Base-by-base conservation (phyloP, 495 filamentous ascomycete genomes). In the Aspergillus egyptiacus region DNA sequence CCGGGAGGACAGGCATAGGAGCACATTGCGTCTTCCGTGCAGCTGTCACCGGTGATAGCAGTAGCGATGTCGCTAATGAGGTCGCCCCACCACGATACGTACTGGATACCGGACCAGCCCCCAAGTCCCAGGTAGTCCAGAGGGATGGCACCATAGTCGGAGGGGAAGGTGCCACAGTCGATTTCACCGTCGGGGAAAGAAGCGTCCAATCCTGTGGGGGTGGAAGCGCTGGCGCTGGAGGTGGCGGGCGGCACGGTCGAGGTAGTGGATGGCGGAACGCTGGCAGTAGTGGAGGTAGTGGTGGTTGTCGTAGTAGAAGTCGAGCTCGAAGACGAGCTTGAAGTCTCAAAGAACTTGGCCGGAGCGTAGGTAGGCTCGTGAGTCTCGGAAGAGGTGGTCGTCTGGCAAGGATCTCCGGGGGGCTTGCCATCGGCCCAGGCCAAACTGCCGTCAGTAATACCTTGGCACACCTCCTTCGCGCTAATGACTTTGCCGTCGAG, bases 1-100 rank as follows among this genome's bases (percentile, higher is more conserved):
- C 91, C 91, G 36, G 83, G 61, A 6, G 93, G 91, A 72, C 93
- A 98, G 42, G 86, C 87, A 60, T 97, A 98, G 5, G 91, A 95
- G 77, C 93, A 96, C 71, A 89, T 86, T 35, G 74, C 69, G 31
- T 81, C 83, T 7, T 72, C 62, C 19, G 54, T 63, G 67, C 89
- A 90, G 39, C 62, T 64, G 24, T 73, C 62, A 9, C 74, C 76
- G 14, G 63, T 66, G 40, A 83, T 79, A n/a, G 68, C 70, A 45
- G 85, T 83, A 33, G 73, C 76, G 48, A 87, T 88, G 45, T 79
- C 62, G 57, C 80, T 81, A 45, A 78, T 66, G 18, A 72, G 39
- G 13, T 65, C 56, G 32, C 61, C 70, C 37, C 62, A 55, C 10
- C 62, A 28, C 15, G 60, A 67, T 20, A 73, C 62, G 55, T 79